Evolutionary conservation across 2,329 filamentous ascomycete genomes (phyloP), one percentile per base, ranked within the genome.

Genomic region (Ceratocystis cacaofunesta): DNA sequence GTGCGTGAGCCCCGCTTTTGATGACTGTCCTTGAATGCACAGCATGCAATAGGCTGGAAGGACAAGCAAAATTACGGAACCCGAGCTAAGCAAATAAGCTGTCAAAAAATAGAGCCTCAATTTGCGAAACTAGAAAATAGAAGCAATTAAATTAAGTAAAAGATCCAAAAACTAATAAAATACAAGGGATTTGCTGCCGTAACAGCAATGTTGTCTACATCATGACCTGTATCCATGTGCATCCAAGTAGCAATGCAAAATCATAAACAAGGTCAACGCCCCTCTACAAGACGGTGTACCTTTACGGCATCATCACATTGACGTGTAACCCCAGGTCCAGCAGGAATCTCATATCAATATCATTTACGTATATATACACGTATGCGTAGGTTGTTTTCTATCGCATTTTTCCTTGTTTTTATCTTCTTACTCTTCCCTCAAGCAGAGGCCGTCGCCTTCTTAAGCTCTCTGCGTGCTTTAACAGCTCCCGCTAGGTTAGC

Each of bases 401-500:
- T 63, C 67, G 68, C 65, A 70, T 70, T 22, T 12, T 41, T 48
- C 15, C 22, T 48, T 36, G 22, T 19, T 22, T 61, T 17, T 15
- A 55, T 61, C 46, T 6, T 15, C 28, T 7, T 6, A 30, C 30
- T 46, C 28, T 7, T 30, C 28, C 3, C 15, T 58, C 55, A 65
- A 19, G 60, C 66, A 61, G 60, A 52, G 19, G 66, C 55, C 19
- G 36, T 5, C 4, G 67, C 61, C 58, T 67, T 62, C 55, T 68
- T 72, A 65, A 69, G 65, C 63, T 79, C 82, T 74, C 89, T 83
- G 71, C 90, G 83, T 74, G 87, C 82, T 73, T 86, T 85, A 64
- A 96, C 90, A 32, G 91, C 89, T 64, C 85, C 82, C 19, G 92
- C 92, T 57, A 99, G 82, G 62, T 80, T 80, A 69, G 88, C 87